Evolutionary conservation across 1,284 basidiomycete species (phyloP).

Genomic region (Sporisorium graminicola): DNA sequence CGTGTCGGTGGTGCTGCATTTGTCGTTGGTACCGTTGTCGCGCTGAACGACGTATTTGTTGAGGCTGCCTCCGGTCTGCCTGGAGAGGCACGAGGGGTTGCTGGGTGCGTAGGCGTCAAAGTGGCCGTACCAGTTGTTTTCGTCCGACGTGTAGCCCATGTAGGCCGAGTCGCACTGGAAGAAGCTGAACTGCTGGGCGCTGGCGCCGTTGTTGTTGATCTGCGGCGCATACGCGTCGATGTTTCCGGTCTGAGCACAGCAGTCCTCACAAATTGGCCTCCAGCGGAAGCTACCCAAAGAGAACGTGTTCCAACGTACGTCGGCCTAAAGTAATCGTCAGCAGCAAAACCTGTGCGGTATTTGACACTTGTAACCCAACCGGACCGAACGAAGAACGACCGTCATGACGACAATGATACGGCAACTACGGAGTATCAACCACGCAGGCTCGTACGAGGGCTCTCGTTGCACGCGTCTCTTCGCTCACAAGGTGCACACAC

Average conservation of each 20-base stretch:
- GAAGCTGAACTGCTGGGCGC: neutral
- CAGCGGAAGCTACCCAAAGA: no score
- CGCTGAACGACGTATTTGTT: neutral
- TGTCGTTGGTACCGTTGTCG: neutral
- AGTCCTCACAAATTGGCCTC: no score
- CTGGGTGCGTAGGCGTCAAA: neutral
- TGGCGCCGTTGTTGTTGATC: neutral
- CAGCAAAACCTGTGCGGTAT: no score
- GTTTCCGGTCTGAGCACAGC: no score
- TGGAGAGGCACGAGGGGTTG: neutral
- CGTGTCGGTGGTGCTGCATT: neutral
- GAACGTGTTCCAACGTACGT: no score
- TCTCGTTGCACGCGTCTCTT: no score
- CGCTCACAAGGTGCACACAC: neutral
- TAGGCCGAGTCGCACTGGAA: neutral
- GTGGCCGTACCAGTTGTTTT: neutral
- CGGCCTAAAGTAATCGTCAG: no score
- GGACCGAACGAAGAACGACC: no score
- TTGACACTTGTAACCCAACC: no score
- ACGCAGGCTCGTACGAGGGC: no score
- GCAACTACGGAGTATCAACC: no score
- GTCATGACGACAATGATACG: no score
- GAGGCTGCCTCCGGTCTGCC: neutral
- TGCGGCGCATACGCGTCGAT: neutral
- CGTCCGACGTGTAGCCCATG: constrained; percentile 1